A percentile compares a stretch with the other conserved stretches of the same genome.
These are phyloP conservation scores for Linum tenue DNA, from an alignment of 345 rosid genomes.

Conservation along the genomic window DNA sequence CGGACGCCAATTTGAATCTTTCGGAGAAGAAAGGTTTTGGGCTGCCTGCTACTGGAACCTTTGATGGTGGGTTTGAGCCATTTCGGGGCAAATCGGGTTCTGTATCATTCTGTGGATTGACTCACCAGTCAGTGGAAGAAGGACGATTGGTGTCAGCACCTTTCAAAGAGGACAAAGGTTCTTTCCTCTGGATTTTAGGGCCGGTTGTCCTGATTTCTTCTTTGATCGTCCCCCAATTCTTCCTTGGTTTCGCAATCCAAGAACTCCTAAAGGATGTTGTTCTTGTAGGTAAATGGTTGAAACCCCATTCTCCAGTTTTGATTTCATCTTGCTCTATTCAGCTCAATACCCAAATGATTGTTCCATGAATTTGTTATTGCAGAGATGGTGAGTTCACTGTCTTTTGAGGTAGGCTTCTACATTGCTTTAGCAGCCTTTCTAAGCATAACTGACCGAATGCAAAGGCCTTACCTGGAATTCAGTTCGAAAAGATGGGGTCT, in stretches of 20 bases:
- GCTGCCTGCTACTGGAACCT: conserved; percentile 12
- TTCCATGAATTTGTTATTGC: conserved; percentile 14
- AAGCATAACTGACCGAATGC: conserved; percentile 48
- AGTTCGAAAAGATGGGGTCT: conserved; percentile 85
- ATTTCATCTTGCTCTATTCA: background rate
- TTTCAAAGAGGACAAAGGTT: conserved; percentile 51
- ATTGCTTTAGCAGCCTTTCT: conserved; percentile 62
- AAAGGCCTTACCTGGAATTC: conserved; percentile 73
- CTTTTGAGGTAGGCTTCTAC: conserved; percentile 60
- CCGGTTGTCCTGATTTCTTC: conserved; percentile 56
- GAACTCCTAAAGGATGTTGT: conserved; percentile 39
- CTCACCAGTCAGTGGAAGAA: conserved; percentile 72
- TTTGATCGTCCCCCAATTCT: conserved; percentile 64
- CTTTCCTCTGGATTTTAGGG: conserved; percentile 66
- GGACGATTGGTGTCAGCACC: conserved; percentile 57
- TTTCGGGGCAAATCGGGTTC: conserved; percentile 78
- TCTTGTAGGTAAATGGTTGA: conserved; percentile 27
- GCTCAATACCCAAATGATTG: background rate
- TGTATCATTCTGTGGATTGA: conserved; percentile 59
- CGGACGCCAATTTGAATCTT: conserved; percentile 12
- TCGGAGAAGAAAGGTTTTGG: conserved; percentile 10
- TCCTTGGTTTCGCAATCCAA: conserved; percentile 45
- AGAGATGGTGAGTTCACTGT: conserved; percentile 52
- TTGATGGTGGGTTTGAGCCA: conserved; percentile 39
- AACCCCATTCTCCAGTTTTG: no score